Conservation (phyloP, 2,329 filamentous ascomycete species). For the Talaromyces sp. region DNA sequence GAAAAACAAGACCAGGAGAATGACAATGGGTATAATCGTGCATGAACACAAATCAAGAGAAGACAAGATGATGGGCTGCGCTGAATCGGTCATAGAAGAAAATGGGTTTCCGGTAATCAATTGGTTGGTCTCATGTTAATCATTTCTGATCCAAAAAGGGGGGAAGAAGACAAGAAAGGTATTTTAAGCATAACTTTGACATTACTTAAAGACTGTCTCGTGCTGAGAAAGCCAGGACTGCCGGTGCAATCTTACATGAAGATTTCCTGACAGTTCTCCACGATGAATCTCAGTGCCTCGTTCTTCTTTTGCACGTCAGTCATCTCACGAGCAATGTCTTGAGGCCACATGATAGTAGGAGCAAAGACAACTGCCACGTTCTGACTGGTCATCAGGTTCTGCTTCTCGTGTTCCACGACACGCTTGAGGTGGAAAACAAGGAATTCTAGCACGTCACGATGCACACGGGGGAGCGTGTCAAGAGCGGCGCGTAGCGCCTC, state of each 20-base stretch:
- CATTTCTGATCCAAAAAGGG: neutral
- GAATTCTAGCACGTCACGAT: slow-evolving; percentile 87
- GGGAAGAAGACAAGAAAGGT: slow-evolving; percentile 5
- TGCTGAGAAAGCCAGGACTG: neutral
- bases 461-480: slow-evolving; percentile 71
- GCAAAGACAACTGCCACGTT: slow-evolving; percentile 97
- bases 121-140: neutral
- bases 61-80: neutral
- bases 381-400: slow-evolving; percentile 94
- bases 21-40: neutral
- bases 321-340: slow-evolving; percentile 88
- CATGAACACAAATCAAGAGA: neutral
- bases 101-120: neutral
- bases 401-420: slow-evolving; percentile 73
- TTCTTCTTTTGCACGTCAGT: slow-evolving; percentile 94
- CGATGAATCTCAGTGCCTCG: slow-evolving; percentile 81
- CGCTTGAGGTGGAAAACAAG: slow-evolving; percentile 87
- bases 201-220: neutral
- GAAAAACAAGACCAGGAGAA: neutral
- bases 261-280: slow-evolving; percentile 80
- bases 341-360: slow-evolving; percentile 91
- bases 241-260: slow-evolving; percentile 48
- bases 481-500: slow-evolving; percentile 68
- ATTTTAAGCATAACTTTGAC: neutral
- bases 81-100: neutral